Conservation (phyloP, 1,284 basidiomycete species). For the Anthracocystis panici-leucophaei region DNA sequence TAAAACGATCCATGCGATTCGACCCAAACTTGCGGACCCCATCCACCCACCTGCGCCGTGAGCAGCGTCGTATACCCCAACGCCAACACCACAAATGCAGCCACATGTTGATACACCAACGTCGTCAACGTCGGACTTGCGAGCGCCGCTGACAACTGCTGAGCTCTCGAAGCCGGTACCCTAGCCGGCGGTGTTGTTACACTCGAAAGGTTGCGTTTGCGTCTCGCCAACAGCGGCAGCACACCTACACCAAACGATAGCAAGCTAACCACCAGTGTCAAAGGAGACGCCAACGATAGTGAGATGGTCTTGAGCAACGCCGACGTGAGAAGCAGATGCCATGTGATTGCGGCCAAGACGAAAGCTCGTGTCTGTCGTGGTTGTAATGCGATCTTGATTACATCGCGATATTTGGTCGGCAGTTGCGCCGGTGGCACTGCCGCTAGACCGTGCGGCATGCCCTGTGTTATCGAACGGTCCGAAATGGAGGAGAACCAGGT, state of each 20-base stretch:
- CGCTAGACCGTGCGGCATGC: slow-evolving; percentile 34
- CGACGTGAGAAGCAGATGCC: slow-evolving; percentile 35
- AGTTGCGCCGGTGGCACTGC: slow-evolving; percentile 48
- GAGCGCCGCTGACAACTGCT: slow-evolving; percentile 24
- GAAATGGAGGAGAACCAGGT: not conserved
- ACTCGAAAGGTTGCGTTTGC: slow-evolving; percentile 33
- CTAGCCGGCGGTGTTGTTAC: slow-evolving; percentile 15
- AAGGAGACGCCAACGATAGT: slow-evolving; percentile 15
- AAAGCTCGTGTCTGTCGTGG: slow-evolving; percentile 58
- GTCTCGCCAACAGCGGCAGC: slow-evolving; percentile 37
- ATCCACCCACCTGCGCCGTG: slow-evolving; percentile 21
- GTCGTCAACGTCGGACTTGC: not conserved
- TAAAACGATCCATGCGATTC: slow-evolving; percentile 54
- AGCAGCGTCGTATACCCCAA: slow-evolving; percentile 23
- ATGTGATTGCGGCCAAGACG: slow-evolving; percentile 37
- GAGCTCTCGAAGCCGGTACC: slow-evolving; percentile 11
- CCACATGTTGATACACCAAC: slow-evolving; percentile 21
- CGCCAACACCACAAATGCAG: slow-evolving; percentile 25
- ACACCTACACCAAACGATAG: slow-evolving; percentile 34
- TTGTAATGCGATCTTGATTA: slow-evolving; percentile 50
- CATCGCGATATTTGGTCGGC: slow-evolving; percentile 44
- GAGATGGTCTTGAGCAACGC: slow-evolving; percentile 25
- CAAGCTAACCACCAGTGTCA: slow-evolving; percentile 16
- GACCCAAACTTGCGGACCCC: slow-evolving; percentile 50
- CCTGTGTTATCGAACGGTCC: not conserved